A percentile compares a stretch with the other conserved stretches of the same genome.
These are phyloP conservation scores for Solanum lycopersicoides DNA, from an alignment of 257 asterid species.

Conservation along the genomic window DNA sequence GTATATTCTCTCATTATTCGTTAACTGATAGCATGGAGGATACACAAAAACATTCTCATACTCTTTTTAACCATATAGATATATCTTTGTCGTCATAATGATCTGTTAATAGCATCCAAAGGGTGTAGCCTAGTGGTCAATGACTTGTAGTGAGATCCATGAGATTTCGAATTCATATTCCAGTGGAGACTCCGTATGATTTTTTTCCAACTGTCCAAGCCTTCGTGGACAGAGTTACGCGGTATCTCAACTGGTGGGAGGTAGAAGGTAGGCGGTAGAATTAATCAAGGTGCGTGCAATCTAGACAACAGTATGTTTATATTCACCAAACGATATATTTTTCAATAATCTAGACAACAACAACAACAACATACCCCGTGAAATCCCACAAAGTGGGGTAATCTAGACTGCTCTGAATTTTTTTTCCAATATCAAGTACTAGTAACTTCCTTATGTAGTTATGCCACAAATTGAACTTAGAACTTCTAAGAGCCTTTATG, in stretches of 20 bases:
- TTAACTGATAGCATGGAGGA: neutral
- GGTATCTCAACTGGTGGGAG: neutral
- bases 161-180: neutral
- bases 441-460: neutral
- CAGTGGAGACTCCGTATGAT: neutral
- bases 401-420: neutral
- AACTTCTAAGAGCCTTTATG: neutral
- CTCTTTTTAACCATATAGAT: neutral
- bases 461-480: neutral
- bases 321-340: neutral
- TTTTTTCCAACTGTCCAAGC: neutral
- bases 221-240: neutral
- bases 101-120: neutral
- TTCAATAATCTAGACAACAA: neutral
- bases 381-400: neutral
- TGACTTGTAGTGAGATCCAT: neutral
- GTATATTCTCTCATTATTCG: conserved; percentile 18
- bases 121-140: neutral
- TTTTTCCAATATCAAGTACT: neutral
- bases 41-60: neutral
- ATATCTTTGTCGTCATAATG: neutral
- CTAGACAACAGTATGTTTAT: neutral
- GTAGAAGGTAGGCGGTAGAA: neutral
- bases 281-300: neutral
- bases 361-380: neutral